Base-by-base conservation (phyloP, 768 basidiomycete genomes). In the Russula compacta region DNA sequence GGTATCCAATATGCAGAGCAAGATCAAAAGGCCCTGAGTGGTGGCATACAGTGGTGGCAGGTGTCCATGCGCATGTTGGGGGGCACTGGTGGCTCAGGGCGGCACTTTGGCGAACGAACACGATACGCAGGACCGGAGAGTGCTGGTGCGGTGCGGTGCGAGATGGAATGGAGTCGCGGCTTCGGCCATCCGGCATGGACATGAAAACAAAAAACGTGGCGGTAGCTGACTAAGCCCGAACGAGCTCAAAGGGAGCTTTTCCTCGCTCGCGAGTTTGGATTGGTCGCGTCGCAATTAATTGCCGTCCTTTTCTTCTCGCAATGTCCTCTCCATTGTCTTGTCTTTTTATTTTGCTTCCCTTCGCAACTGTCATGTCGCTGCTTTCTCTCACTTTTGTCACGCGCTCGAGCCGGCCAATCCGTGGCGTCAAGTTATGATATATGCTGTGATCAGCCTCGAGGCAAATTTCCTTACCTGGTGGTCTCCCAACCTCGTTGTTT, bases 401-500 rank as follows among this genome's bases (percentile, higher is more conserved):
- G 58, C 38, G 51, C 59, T 43, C 15, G 56, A n/a, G 35, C n/a
- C 9, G 39, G 17, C 51, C 57, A 40, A 54, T 51, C 58, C 61
- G 58, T 53, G 64, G 64, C 62, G 61, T 33, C 50, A 53, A 46
- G 56, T 47, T 33, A 52, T 56, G 60, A 61, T 50, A 56, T 60
- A 64, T 66, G 64, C 54, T 59, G 64, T 66, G 65, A 66, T 58
- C 53, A 35, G 65, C 65, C 65, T 66, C 65, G 65, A 66, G 65
- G 65, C 65, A 50, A 61, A 58, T 66, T 66, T 60, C 65, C 65
- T 46, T 60, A 66, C 61, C 53, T 52, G 63, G 64, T 29, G 32
- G 51, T 6, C 24, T 29, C 24, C 24, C 55, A 56, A 57, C 65
- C 65, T 66, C 65, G 56, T 66, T 66, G 65, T 59, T 53, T 54